Evolutionary conservation across 1,139 yeast genomes (phyloP).

Genomic region (Lodderomyces parapsilosis): DNA sequence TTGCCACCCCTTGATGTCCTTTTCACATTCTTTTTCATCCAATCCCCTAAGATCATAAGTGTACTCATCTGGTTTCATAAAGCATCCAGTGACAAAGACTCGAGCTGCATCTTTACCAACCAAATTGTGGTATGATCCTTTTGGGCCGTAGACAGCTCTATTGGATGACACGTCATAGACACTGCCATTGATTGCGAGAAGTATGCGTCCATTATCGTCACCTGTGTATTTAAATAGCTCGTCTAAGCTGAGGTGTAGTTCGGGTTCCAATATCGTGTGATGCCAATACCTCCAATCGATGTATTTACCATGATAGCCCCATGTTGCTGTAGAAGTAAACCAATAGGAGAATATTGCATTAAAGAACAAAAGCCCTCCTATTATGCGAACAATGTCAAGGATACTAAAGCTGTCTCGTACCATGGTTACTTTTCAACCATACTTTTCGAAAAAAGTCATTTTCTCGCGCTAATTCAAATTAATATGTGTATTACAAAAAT

Average conservation of each 20-base stretch:
- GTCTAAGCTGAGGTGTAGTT: constrained; percentile 38
- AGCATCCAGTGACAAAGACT: constrained; percentile 78
- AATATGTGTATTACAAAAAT: too few species aligned
- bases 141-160: constrained; percentile 61
- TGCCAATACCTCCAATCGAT: constrained; percentile 43
- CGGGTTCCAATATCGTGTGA: constrained; percentile 21
- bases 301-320: constrained; percentile 58
- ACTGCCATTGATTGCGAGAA: constrained; percentile 62
- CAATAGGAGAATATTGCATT: constrained; percentile 52
- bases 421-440: too few species aligned
- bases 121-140: constrained; percentile 59
- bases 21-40: constrained; percentile 29
- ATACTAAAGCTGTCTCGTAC: constrained; percentile 8
- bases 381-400: constrained; percentile 43
- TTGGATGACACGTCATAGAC: constrained; percentile 68
- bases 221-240: constrained; percentile 60
- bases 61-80: constrained; percentile 51
- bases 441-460: too few species aligned
- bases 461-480: too few species aligned
- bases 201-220: constrained; percentile 51
- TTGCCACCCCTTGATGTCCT: constrained; percentile 49
- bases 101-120: constrained; percentile 73
- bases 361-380: constrained; percentile 47
- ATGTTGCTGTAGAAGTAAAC: constrained; percentile 47
- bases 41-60: constrained; percentile 73